Conservation (phyloP, 805 yeast genomes). For the Candida silvatica region DNA sequence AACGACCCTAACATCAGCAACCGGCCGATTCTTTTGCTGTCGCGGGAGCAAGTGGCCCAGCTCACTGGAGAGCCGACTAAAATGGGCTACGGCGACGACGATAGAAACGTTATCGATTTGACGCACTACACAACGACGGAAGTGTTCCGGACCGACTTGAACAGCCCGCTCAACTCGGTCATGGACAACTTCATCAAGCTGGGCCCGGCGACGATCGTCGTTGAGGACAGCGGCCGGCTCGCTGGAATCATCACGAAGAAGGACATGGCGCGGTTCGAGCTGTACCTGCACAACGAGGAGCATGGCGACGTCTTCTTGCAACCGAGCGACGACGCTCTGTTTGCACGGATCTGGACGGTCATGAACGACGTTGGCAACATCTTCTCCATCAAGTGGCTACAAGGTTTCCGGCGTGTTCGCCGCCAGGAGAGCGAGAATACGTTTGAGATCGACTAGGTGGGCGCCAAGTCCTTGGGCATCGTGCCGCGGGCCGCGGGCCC, state of each 20-base stretch:
- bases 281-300: constrained; percentile 21
- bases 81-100: background rate
- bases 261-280: constrained; percentile 64
- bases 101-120: constrained; percentile 14
- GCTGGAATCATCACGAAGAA: constrained; percentile 80
- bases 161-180: constrained; percentile 50
- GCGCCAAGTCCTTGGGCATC: too few relatives aligned
- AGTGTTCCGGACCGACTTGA: constrained; percentile 51
- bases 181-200: constrained; percentile 63
- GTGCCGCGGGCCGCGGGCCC: too few relatives aligned
- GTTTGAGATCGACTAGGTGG: too few relatives aligned
- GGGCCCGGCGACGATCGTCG: constrained; percentile 71
- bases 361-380: too few relatives aligned
- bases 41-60: background rate
- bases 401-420: too few relatives aligned
- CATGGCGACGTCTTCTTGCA: constrained; percentile 19
- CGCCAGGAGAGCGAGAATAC: too few relatives aligned
- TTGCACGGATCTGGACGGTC: constrained; percentile 13
- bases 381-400: too few relatives aligned
- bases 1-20: background rate
- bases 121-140: constrained; percentile 37
- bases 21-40: background rate
- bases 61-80: background rate
- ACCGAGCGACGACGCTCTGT: constrained; percentile 13
- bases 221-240: constrained; percentile 51